Evolutionary conservation across 495 filamentous ascomycete genomes (phyloP), one percentile per base, ranked within the genome.

Genomic region (Penicillium nucicola): DNA sequence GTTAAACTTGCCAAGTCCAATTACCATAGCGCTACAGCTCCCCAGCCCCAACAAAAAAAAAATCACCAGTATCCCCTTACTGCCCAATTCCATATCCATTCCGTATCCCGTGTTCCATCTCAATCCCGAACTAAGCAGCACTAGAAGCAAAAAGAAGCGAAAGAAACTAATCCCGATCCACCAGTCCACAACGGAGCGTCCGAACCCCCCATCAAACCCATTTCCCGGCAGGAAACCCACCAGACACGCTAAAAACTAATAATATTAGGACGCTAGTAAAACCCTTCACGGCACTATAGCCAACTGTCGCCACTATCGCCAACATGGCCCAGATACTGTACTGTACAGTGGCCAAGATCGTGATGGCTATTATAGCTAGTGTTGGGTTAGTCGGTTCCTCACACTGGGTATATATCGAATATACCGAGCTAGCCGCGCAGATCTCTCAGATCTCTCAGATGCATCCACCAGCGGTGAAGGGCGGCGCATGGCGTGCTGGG

Each of bases 341-440:
- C n/a, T n/a, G n/a, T n/a, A n/a, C n/a, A n/a, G n/a, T n/a, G n/a
- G n/a, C n/a, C n/a, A n/a, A n/a, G n/a, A n/a, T n/a, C n/a, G n/a
- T n/a, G n/a, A n/a, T n/a, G n/a, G n/a, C n/a, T n/a, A 23, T 0
- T 28, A 28, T 28, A 28, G 25, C 25, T 28, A 28, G 25, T 6
- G 5, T 8, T 28, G 10, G 7, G 5, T 28, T 28, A 28, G 25
- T 28, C 2, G 20, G 20, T 22, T 22, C 22, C 0, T 23, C 4
- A 23, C 22, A 23, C 22, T 23, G n/a, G 7, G 10, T 1, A 6
- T 28, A 8, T 4, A 8, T 28, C n/a, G n/a, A 49, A 50, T 48
- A 60, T 57, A 55, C 61, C 58, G 58, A 55, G 47, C 44, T 62
- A 62, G 53, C 59, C 62, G 61, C 55, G 58, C 35, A 35, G 58